Percentiles rank a stretch among this genome's conserved stretches.
Evolutionary conservation across 805 yeast genomes (phyloP).

Genomic region (Saccharomyces jurei): DNA sequence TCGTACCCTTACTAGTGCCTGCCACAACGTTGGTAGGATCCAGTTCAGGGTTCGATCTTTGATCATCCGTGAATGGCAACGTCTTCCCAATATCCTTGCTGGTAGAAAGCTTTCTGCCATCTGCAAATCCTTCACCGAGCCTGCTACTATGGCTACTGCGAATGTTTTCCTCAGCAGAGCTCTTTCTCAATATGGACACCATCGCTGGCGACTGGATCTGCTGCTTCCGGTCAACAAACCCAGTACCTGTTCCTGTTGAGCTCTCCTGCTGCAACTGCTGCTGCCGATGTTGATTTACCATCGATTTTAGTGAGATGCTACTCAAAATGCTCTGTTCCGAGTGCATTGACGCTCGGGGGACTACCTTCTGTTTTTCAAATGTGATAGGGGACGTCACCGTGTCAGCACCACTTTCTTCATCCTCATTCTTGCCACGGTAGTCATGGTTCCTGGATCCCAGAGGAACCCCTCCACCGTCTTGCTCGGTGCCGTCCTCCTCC

Average conservation of each 20-base stretch:
- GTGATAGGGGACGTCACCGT: constrained; percentile 19
- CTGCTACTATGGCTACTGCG: constrained; percentile 6
- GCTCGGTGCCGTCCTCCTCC: constrained; percentile 9
- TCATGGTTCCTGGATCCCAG: neutral
- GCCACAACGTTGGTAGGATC: neutral
- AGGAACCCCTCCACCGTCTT: neutral
- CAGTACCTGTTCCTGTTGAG: constrained; percentile 6
- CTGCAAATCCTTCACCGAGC: constrained; percentile 1
- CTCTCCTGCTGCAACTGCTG: constrained; percentile 7
- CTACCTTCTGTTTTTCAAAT: constrained; percentile 55
- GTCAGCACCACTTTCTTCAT: neutral
- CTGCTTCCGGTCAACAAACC: constrained; percentile 26
- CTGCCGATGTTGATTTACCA: constrained; percentile 50
- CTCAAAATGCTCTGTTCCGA: constrained; percentile 37
- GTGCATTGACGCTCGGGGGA: constrained; percentile 36
- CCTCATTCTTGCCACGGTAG: neutral
- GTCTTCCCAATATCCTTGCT: constrained; percentile 19
- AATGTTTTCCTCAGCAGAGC: constrained; percentile 11
- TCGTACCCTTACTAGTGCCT: neutral
- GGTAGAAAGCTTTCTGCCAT: constrained; percentile 16
- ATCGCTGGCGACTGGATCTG: constrained; percentile 38
- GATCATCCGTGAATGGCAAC: constrained; percentile 32
- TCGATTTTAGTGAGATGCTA: constrained; percentile 60
- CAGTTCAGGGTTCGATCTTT: constrained; percentile 10
- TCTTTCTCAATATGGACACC: constrained; percentile 30